Percentiles rank a stretch among this genome's conserved stretches.
phyloP scores from a whole-genome alignment of 768 basidiomycete genomes.

The Favolaschia claudopus region DNA sequence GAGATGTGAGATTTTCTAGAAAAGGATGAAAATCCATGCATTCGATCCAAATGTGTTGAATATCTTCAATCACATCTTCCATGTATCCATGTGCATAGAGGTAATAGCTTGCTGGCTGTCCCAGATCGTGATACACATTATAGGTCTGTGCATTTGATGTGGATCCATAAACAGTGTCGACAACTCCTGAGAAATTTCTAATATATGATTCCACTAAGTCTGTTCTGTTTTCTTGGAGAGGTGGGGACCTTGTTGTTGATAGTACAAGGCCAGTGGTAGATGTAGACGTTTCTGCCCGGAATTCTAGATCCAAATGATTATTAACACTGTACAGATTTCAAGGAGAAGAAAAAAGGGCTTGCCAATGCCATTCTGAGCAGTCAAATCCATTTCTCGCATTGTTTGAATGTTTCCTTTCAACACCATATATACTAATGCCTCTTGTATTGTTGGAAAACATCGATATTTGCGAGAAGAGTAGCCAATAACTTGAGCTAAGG shows the following conservation, averaged over 20 bases:
- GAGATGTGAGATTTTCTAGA: neutral
- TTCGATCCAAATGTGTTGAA: neutral
- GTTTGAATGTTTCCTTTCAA: neutral
- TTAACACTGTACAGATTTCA: no score
- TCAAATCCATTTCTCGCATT: neutral
- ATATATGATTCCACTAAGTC: neutral
- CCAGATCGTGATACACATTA: neutral
- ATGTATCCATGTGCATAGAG: neutral
- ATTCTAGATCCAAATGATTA: no score
- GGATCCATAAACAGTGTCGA: neutral
- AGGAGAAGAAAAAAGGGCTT: no score
- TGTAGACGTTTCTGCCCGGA: no score
- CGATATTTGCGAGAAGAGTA: neutral
- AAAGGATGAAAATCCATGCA: neutral
- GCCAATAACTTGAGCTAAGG: neutral
- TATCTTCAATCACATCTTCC: neutral
- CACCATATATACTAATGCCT: neutral
- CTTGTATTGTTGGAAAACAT: neutral
- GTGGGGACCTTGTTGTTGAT: no score
- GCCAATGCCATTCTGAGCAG: no score
- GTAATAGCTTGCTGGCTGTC: neutral
- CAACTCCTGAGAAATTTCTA: neutral
- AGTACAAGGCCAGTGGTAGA: no score
- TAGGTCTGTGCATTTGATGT: neutral
- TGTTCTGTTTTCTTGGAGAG: no score